These are phyloP conservation scores for Sclerotinia trifoliorum DNA, from an alignment of 2,329 filamentous ascomycete species.

Conservation along the genomic window DNA sequence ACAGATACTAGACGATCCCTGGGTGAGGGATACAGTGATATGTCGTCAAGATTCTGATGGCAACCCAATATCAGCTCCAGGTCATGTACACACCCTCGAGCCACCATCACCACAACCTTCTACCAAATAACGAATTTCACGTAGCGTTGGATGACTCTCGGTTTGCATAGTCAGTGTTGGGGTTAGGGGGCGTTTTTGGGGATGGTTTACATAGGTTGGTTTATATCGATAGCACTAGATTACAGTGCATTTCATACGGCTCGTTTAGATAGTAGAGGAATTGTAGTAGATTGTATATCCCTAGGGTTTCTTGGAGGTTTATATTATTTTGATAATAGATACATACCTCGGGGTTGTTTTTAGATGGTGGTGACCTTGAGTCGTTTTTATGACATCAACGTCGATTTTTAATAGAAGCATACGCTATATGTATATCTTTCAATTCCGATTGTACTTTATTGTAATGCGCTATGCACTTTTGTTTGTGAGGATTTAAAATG, in stretches of 20 bases:
- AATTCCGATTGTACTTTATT: not conserved
- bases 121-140: conserved; percentile 29
- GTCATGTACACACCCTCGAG: conserved; percentile 84
- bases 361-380: conserved; percentile 9
- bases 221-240: conserved; percentile 21
- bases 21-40: conserved; percentile 82
- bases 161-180: conserved; percentile 24
- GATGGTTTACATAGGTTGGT: conserved; percentile 16
- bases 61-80: conserved; percentile 66
- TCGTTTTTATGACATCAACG: not conserved
- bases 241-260: conserved; percentile 28
- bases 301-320: conserved; percentile 17
- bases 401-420: conserved; percentile 17
- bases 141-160: conserved; percentile 22
- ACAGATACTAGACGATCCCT: conserved; percentile 83
- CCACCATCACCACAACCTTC: conserved; percentile 52
- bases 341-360: conserved; percentile 16
- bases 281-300: conserved; percentile 35
- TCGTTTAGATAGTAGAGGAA: conserved; percentile 23
- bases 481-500: too few relatives aligned
- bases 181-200: conserved; percentile 25
- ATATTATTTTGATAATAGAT: conserved; percentile 21
- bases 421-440: not conserved
- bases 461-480: too few relatives aligned
- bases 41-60: conserved; percentile 83